Evolutionary conservation across 345 rosid species (phyloP).

Genomic region (Populus pruinosa): DNA sequence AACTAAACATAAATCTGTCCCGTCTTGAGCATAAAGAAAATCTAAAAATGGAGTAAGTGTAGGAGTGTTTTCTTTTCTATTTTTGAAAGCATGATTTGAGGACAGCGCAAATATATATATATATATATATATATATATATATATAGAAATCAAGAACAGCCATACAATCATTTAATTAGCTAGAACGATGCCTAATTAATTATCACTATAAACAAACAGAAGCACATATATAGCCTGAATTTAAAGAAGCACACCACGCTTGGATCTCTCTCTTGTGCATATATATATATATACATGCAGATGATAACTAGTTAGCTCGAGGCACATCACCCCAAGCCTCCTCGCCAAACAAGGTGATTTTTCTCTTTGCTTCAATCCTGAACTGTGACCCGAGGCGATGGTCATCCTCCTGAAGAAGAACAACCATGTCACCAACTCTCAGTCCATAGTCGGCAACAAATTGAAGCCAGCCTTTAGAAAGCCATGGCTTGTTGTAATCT

Average conservation of each 20-base stretch:
- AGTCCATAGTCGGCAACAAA: background rate
- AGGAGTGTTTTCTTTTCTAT: no score
- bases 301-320: background rate
- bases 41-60: no score
- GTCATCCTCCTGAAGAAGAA: background rate
- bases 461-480: background rate
- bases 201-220: background rate
- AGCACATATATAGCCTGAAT: background rate
- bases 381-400: background rate
- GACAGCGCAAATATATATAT: no score
- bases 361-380: background rate
- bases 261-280: no score
- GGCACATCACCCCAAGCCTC: background rate
- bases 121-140: no score
- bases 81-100: no score
- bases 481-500: background rate
- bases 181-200: no score
- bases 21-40: no score
- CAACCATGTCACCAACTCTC: background rate
- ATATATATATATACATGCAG: background rate
- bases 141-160: background rate
- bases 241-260: background rate
- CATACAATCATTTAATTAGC: no score
- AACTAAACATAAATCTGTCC: no score
- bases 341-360: background rate